Evolutionary conservation across 495 filamentous ascomycete genomes (phyloP).

Genomic region (Chaetomium tenue): DNA sequence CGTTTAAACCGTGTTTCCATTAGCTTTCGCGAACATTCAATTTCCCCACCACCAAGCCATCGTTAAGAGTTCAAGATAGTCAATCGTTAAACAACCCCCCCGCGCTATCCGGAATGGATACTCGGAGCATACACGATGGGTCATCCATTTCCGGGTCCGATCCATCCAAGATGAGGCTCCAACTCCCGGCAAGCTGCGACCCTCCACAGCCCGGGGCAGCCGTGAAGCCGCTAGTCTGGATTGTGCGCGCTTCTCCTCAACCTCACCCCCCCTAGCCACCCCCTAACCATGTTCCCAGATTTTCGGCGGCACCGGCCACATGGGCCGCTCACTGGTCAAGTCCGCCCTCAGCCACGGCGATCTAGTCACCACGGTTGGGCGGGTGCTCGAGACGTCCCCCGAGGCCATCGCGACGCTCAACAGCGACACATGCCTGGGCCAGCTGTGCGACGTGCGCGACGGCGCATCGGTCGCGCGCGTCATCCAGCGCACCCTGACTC

Average conservation of each 20-base stretch:
- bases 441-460: slow-evolving; percentile 87
- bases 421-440: slow-evolving; percentile 70
- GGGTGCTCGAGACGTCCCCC: slow-evolving; percentile 73
- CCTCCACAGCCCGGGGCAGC: slow-evolving; percentile 72
- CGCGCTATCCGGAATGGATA: slow-evolving; percentile 24
- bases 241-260: slow-evolving; percentile 53
- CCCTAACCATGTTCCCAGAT: slow-evolving; percentile 50
- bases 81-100: background rate
- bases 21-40: background rate
- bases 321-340: slow-evolving; percentile 86
- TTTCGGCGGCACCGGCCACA: slow-evolving; percentile 94
- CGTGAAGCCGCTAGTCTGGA: slow-evolving; percentile 74
- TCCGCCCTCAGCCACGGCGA: slow-evolving; percentile 77
- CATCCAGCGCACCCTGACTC: slow-evolving; percentile 63
- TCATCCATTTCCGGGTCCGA: slow-evolving; percentile 31
- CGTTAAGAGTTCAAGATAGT: background rate
- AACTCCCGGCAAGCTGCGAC: slow-evolving; percentile 74
- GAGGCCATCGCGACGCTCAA: slow-evolving; percentile 62
- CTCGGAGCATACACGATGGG: slow-evolving; percentile 28
- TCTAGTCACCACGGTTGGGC: slow-evolving; percentile 83
- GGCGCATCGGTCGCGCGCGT: slow-evolving; percentile 71
- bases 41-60: too few relatives aligned
- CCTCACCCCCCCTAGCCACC: background rate
- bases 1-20: background rate
- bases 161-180: slow-evolving; percentile 38